phyloP scores from a whole-genome alignment of 177 flowering plant species.

The Vitis hybrid region DNA sequence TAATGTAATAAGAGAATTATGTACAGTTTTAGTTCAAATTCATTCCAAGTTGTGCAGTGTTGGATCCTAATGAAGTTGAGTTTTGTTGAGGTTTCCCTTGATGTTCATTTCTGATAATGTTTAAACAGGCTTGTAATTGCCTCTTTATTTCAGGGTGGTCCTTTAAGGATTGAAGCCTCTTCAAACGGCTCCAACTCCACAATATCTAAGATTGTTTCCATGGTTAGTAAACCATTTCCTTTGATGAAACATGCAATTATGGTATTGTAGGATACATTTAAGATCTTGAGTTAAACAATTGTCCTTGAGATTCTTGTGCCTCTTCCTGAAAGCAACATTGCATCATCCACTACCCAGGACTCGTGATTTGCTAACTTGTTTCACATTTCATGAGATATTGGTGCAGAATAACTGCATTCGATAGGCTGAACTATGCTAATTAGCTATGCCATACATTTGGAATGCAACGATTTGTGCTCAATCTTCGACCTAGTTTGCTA shows the following conservation, averaged over 20 bases:
- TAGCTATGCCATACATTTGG: no score
- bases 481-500: no score
- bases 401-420: no score
- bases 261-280: not conserved
- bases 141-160: conserved; percentile 75
- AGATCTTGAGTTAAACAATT: no score
- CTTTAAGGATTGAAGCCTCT: conserved; percentile 78
- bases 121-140: not conserved
- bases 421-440: no score
- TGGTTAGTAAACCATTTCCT: conserved; percentile 49
- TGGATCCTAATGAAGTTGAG: not conserved
- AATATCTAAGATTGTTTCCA: conserved; percentile 81
- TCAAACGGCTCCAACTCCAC: conserved; percentile 88
- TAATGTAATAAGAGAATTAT: not conserved
- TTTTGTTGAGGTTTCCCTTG: not conserved
- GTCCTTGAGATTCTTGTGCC: no score
- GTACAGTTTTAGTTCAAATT: no score
- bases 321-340: no score
- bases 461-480: no score
- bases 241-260: not conserved
- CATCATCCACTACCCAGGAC: no score
- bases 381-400: no score
- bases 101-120: not conserved
- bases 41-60: not conserved
- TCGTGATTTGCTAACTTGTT: no score